Conservation (phyloP, 768 basidiomycete species). For the Suillus cothurnatus region DNA sequence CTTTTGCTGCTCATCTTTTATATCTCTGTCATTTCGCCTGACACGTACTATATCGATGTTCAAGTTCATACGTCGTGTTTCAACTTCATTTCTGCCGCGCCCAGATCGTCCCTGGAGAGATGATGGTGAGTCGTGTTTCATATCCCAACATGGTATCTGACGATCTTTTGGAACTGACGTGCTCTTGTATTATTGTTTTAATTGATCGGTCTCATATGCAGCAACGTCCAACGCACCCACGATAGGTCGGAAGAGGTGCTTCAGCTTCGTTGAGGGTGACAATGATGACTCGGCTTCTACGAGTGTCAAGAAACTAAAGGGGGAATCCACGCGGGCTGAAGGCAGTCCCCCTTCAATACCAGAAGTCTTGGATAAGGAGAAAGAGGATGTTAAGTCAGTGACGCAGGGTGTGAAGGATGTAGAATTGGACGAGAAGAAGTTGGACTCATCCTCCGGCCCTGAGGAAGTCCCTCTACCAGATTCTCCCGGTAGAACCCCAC, state of each 20-base stretch:
- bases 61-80: conserved; percentile 70
- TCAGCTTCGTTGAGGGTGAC: conserved; percentile 48
- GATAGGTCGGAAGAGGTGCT: conserved; percentile 65
- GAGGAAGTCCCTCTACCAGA: conserved; percentile 42
- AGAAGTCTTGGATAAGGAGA: conserved; percentile 29
- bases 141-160: conserved; percentile 10
- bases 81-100: conserved; percentile 66
- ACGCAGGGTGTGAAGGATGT: conserved; percentile 71
- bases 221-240: conserved; percentile 77
- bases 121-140: conserved; percentile 55
- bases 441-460: conserved; percentile 20
- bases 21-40: neutral
- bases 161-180: conserved; percentile 15
- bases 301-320: conserved; percentile 41
- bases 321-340: conserved; percentile 39
- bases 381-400: conserved; percentile 67
- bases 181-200: conserved; percentile 17
- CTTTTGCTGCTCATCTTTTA: neutral
- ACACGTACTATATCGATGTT: conserved; percentile 46
- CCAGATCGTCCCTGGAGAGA: conserved; percentile 78
- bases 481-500: conserved; percentile 33
- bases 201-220: conserved; percentile 27
- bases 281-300: conserved; percentile 36
- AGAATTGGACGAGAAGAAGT: conserved; percentile 50
- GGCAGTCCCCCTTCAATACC: conserved; percentile 26